Conservation (phyloP, 108 stramenopile species). For the Nitzschia inconspicua region DNA sequence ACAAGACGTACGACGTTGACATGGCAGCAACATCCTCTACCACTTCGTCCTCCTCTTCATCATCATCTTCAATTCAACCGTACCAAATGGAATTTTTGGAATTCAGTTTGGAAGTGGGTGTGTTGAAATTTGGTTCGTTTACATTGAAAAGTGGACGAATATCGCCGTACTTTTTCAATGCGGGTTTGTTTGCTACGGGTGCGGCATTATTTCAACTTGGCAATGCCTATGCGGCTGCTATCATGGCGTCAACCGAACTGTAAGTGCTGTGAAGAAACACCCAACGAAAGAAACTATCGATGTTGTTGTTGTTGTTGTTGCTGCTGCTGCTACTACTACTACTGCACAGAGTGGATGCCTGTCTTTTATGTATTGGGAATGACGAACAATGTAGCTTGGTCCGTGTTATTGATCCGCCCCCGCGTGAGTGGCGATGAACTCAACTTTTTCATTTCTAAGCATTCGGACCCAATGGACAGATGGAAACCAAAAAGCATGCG, state of each 20-base stretch:
- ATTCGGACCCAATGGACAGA: slow-evolving; percentile 33
- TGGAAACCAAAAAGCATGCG: neutral
- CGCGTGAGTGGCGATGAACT: slow-evolving; percentile 78
- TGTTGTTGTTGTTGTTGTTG: too few relatives aligned
- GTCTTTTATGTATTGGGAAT: slow-evolving; percentile 28
- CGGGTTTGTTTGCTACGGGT: slow-evolving; percentile 89
- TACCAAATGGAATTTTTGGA: slow-evolving; percentile 94
- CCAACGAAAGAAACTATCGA: too few relatives aligned
- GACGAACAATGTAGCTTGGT: slow-evolving; percentile 64
- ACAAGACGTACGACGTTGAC: too few relatives aligned
- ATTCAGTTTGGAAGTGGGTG: slow-evolving; percentile 85
- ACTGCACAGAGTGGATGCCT: neutral
- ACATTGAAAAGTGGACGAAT: slow-evolving; percentile 95
- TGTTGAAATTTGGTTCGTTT: slow-evolving; percentile 94
- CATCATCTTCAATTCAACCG: slow-evolving; percentile 30
- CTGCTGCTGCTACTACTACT: too few relatives aligned
- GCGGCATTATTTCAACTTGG: slow-evolving; percentile 81
- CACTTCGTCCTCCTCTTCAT: too few relatives aligned
- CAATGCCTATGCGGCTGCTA: slow-evolving; percentile 88
- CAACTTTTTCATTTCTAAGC: slow-evolving; percentile 55
- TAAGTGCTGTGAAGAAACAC: too few relatives aligned
- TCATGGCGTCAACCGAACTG: slow-evolving; percentile 81
- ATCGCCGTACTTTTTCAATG: slow-evolving; percentile 99
- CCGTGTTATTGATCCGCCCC: slow-evolving; percentile 85
- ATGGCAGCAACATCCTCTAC: neutral